Evolutionary conservation across 495 filamentous ascomycete species (phyloP).

Genomic region (Melanomma pulvis-pyrius): DNA sequence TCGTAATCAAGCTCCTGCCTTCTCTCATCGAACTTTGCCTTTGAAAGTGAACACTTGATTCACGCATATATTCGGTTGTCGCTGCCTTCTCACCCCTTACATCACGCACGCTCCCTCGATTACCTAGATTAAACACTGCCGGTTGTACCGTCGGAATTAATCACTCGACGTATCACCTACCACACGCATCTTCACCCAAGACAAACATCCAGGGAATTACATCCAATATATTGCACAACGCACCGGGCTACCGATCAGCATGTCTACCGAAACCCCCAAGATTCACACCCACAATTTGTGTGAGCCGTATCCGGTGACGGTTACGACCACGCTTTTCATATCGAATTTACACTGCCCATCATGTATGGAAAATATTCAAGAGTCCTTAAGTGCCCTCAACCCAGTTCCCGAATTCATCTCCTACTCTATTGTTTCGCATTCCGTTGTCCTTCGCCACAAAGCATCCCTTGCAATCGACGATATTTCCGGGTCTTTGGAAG

Average conservation of each 20-base stretch:
- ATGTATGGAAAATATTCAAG: conserved; percentile 60
- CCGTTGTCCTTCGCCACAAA: conserved; percentile 49
- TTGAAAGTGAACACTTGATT: background rate
- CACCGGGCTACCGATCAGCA: background rate
- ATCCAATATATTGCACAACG: background rate
- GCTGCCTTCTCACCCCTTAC: background rate
- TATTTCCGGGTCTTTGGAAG: conserved; percentile 36
- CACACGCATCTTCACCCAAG: conserved; percentile 2
- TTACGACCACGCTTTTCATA: conserved; percentile 42
- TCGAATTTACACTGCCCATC: conserved; percentile 65
- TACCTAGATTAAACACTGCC: conserved; percentile 23
- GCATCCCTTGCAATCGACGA: conserved; percentile 24
- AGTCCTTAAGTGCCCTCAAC: conserved; percentile 48
- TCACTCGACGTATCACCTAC: conserved; percentile 17
- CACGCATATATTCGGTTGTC: background rate
- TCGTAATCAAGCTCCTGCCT: background rate
- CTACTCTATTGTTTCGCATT: conserved; percentile 59
- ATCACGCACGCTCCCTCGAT: conserved; percentile 1
- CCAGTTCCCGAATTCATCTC: conserved; percentile 55
- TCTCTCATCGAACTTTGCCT: background rate
- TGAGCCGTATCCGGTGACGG: conserved; percentile 8
- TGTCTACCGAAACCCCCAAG: background rate
- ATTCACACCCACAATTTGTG: conserved; percentile 1
- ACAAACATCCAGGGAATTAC: background rate
- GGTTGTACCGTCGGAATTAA: conserved; percentile 17